Conservation (phyloP, 2,329 filamentous ascomycete species). For the Didymella keratinophila region DNA sequence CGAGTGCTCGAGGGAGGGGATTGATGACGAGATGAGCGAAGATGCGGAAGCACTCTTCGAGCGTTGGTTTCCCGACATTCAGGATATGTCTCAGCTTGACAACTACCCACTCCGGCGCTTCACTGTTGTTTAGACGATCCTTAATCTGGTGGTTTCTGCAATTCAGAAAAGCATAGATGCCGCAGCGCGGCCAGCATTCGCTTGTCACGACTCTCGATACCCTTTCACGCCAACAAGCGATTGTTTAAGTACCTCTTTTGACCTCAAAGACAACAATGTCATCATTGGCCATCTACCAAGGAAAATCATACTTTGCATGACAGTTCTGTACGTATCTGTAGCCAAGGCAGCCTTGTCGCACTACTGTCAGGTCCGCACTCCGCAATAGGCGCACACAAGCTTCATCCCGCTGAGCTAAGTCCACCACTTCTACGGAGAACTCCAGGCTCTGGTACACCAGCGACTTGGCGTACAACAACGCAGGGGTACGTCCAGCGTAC, state of each 20-base stretch:
- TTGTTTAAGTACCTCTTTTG: background rate
- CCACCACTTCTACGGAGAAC: background rate
- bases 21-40: conserved; percentile 42
- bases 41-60: conserved; percentile 47
- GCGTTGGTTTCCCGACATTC: conserved; percentile 48
- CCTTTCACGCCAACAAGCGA: conserved; percentile 9
- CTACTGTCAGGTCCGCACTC: background rate
- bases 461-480: background rate
- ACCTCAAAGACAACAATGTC: background rate
- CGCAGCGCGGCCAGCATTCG: conserved; percentile 11
- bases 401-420: background rate
- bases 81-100: conserved; percentile 49
- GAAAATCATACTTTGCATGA: background rate
- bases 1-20: conserved; percentile 40
- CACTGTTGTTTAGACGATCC: conserved; percentile 33
- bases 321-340: background rate
- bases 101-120: conserved; percentile 41
- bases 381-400: background rate
- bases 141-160: background rate
- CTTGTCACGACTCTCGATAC: conserved; percentile 18
- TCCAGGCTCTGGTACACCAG: background rate
- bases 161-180: conserved; percentile 5
- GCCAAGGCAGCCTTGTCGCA: background rate
- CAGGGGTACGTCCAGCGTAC: background rate
- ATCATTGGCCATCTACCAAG: background rate